Evolutionary conservation across 1,139 yeast species (phyloP).

Genomic region (Pichia sp.): DNA sequence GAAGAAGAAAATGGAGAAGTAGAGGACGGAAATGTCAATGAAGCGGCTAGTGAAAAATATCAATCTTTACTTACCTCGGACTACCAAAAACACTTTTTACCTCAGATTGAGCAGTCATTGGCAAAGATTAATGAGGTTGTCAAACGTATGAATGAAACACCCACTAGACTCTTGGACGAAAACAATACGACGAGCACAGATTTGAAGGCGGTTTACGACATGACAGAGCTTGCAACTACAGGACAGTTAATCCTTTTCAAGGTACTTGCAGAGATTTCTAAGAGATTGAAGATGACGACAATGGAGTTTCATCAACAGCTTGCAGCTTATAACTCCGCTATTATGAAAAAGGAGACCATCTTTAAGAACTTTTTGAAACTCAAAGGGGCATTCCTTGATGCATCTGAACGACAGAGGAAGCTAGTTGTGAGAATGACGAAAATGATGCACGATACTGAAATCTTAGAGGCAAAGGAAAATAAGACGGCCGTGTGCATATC

Average conservation of each 20-base stretch:
- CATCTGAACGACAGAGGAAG: conserved; percentile 15
- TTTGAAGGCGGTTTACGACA: conserved; percentile 12
- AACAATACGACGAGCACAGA: conserved; percentile 12
- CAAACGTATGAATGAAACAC: conserved; percentile 7
- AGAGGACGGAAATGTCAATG: not conserved
- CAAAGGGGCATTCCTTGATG: conserved; percentile 8
- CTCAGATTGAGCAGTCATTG: conserved; percentile 10
- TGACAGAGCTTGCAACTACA: conserved; percentile 12
- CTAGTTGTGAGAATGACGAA: conserved; percentile 12
- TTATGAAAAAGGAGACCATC: conserved; percentile 8
- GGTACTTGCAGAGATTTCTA: conserved; percentile 13
- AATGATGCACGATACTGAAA: conserved; percentile 10
- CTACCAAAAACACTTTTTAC: conserved; percentile 5
- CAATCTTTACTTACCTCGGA: conserved; percentile 5
- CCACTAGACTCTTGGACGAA: conserved; percentile 10
- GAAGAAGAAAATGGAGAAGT: not conserved
- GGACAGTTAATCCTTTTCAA: conserved; percentile 18
- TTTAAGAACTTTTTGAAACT: conserved; percentile 6
- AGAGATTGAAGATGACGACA: conserved; percentile 16
- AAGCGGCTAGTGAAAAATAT: not conserved
- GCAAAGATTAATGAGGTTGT: conserved; percentile 11
- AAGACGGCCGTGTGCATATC: conserved; percentile 16
- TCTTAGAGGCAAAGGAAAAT: conserved; percentile 8
- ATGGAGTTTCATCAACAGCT: conserved; percentile 23
- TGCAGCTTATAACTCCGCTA: conserved; percentile 12